Base-by-base conservation (phyloP, 495 filamentous ascomycete species). In the Diplogelasinospora grovesii region DNA sequence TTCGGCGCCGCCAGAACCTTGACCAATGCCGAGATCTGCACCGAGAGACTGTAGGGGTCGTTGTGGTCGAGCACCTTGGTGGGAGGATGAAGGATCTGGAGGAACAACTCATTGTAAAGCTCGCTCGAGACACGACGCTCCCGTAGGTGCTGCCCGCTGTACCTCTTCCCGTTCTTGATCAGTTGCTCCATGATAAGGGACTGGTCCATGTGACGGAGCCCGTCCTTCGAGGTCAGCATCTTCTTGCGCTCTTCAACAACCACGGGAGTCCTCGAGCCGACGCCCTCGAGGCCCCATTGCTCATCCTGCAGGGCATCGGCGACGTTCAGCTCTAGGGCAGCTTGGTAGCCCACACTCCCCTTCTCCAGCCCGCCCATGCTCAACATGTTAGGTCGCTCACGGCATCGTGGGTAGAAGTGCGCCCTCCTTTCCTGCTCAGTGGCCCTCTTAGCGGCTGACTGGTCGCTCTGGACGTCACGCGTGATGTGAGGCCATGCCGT, bases 281-380 rank as follows among this genome's bases (percentile, higher is more conserved):
- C 42, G 34, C 54, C 63, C 26, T 68, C 57, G 33, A 71, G 68
- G 14, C 74, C 67, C 35, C 68, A 68, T 48, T 69, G 69, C 46
- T 72, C 64, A 34, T 71, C 65, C 41, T 74, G 66, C 19, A 79
- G 52, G 5, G 73, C 66, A 53, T 88, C 85, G 10, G 79, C 75
- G 16, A 82, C 73, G 0, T 74, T 66, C 13, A 84, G 61, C 57
- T 89, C 82, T 14, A 89, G 65, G 13, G 81, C 86, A 36, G 84
- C 77, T 43, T 79, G 73, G 50, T 80, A 86, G n/a, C 84, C 85
- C 18, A 87, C 60, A 23, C 82, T 82, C 4, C 85, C 85, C 27
- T 78, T 77, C 53, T 90, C 85, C 27, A 75, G 63, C 30, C 83
- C 79, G 41, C 81, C 78, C 60, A 77, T 79, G 51, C 79, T 81